Percentiles rank a stretch among this genome's conserved stretches.
Evolutionary conservation across 1,284 basidiomycete genomes (phyloP).

Genomic region (Clitocybe nebularis): DNA sequence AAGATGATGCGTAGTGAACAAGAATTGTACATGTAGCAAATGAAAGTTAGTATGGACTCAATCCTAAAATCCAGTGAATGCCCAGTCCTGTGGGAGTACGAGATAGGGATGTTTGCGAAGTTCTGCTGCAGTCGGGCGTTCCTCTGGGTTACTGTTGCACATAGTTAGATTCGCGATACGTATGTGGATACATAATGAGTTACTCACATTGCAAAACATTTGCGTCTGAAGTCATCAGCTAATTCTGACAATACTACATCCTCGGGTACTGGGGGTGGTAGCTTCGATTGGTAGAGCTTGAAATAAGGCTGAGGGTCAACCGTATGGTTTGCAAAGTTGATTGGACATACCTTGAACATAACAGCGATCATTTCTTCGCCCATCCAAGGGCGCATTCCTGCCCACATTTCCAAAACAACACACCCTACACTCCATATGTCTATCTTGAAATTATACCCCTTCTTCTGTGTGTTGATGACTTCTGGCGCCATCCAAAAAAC

Average conservation of each 20-base stretch:
- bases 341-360: slow-evolving; percentile 78
- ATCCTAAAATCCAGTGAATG: slow-evolving; percentile 58
- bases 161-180: too few species aligned
- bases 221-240: slow-evolving; percentile 84
- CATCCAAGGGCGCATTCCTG: slow-evolving; percentile 90
- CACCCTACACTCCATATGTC: slow-evolving; percentile 99
- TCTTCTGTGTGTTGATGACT: slow-evolving; percentile 81
- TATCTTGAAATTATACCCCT: slow-evolving; percentile 92
- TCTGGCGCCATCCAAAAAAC: slow-evolving; percentile 99
- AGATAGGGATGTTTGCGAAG: slow-evolving; percentile 87
- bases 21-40: slow-evolving; percentile 21
- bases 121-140: slow-evolving; percentile 82
- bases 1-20: slow-evolving; percentile 17
- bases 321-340: slow-evolving; percentile 1
- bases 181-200: slow-evolving; percentile 5
- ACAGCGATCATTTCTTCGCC: slow-evolving; percentile 88
- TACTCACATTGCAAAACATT: slow-evolving; percentile 87
- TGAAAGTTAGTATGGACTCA: slow-evolving; percentile 20
- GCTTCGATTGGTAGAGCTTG: slow-evolving; percentile 74
- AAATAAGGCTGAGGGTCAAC: slow-evolving; percentile 5
- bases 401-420: slow-evolving; percentile 98
- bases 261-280: slow-evolving; percentile 86
- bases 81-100: slow-evolving; percentile 70
- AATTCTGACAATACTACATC: slow-evolving; percentile 73
- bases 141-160: slow-evolving; percentile 84